A percentile compares a stretch with the other conserved stretches of the same genome.
Conservation (phyloP, 257 asterid genomes). For the Plantago ovata region DNA sequence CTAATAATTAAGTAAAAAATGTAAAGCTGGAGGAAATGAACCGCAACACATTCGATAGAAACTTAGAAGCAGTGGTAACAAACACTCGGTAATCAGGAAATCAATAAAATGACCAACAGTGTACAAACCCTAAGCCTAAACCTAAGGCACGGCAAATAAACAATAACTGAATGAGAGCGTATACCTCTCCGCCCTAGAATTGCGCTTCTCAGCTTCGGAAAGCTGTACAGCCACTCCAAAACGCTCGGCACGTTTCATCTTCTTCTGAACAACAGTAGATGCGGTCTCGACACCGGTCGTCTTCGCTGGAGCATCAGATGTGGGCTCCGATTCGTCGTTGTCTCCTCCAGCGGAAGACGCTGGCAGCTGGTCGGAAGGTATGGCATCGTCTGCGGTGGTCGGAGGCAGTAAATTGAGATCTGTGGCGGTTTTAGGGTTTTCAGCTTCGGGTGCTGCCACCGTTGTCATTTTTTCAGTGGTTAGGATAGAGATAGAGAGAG, state of each 20-base stretch:
- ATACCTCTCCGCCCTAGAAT: slow-evolving; percentile 90
- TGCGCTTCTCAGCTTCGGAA: slow-evolving; percentile 79
- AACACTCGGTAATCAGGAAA: too few relatives aligned
- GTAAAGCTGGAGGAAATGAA: too few relatives aligned
- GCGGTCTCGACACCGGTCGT: slow-evolving; percentile 27
- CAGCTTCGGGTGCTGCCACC: slow-evolving; percentile 32
- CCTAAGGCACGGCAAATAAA: background rate
- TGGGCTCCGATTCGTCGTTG: slow-evolving; percentile 19
- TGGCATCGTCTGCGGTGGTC: slow-evolving; percentile 20
- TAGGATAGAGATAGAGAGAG: background rate
- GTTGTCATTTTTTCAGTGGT: slow-evolving; percentile 34
- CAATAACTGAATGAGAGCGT: background rate
- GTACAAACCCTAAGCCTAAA: slow-evolving; percentile 25
- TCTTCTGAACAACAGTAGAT: slow-evolving; percentile 63
- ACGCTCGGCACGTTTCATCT: slow-evolving; percentile 89
- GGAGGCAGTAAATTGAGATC: slow-evolving; percentile 41
- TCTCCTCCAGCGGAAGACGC: slow-evolving; percentile 31
- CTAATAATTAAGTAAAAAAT: too few relatives aligned
- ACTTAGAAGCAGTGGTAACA: too few relatives aligned
- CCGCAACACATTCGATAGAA: too few relatives aligned
- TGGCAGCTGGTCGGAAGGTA: slow-evolving; percentile 11
- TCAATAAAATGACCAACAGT: too few relatives aligned
- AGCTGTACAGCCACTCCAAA: slow-evolving; percentile 77
- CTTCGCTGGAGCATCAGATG: too few relatives aligned
- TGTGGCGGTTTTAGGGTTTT: slow-evolving; percentile 44